Base-by-base conservation (phyloP, 345 rosid genomes). In the Eucalyptus curtisii region DNA sequence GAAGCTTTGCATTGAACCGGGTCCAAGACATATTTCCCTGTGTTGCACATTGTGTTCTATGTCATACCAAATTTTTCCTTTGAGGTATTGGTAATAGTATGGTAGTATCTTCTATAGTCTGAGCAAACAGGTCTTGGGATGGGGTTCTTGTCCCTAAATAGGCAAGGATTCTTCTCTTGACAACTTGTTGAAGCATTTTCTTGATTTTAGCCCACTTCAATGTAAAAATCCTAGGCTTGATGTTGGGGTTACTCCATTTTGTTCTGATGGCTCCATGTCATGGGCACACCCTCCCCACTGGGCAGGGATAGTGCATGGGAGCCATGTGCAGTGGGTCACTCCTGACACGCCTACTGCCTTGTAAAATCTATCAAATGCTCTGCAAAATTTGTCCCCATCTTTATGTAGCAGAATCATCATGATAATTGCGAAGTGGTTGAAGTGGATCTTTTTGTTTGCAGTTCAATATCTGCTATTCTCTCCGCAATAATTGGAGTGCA, bases 401-500 rank as follows among this genome's bases (percentile, higher is more conserved):
- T 64, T 37, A 37, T 76, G 82, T 30, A 64, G 82, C 82, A 20
- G 27, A 76, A 37, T 31, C 15, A 14, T 86, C 30, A 40, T 50
- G 55, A 50, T 50, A 50, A 50, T 50, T 50, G 76, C 10, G 8
- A n/a, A 7, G 76, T n/a, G 10, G 76, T 50, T 31, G n/a, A n/a
- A 10, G 19, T 40, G 68, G 13, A 85, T 88, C 20, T 85, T 87
- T 87, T 30, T 84, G 85, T 59, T 88, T 92, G 95, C 95, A 97
- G 99, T 92, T 95, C 99, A 12, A 89, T 96, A 90, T 95, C 98
- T 82, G 93, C 99, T 87, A 85, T 96, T 91, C 93, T 97, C 27
- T 97, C 99, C 10, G 94, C 98, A 86, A 85, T 96, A 88, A 94
- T 95, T 3, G 99, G 99, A 89, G 95, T 95, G 49, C 99, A 97